Base-by-base conservation (phyloP, 345 rosid species). In the Laguncularia racemosa region DNA sequence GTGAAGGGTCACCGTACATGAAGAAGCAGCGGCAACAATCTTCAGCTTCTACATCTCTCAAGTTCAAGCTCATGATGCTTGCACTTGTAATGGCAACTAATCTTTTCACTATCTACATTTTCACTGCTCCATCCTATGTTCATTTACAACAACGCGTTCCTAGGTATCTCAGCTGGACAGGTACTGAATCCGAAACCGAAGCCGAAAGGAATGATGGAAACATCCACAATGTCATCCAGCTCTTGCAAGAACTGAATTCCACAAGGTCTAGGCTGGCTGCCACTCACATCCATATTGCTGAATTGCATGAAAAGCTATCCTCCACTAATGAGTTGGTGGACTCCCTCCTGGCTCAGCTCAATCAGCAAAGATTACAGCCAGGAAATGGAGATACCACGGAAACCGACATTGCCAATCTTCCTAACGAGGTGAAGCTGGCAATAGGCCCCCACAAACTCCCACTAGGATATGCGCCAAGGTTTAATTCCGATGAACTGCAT, bases 381-480 rank as follows among this genome's bases (percentile, higher is more conserved):
- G 28, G 13, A 17, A 4, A 20, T 15, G 12, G 20, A 48, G 38
- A 20, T 26, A n/a, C 6, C 50, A 16, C 6, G 9, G 6, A 18
- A 38, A 11, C 13, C 14, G 58, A 20, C 16, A 4, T 28, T 10
- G 50, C 11, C 28, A 15, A 53, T 33, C 48, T 62, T 16, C 57
- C 75, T 12, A 55, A 58, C 11, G 81, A 82, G 58, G 28, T 75
- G 60, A 66, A 46, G 75, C 70, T 75, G 14, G 73, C 79, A 19
- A 14, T 69, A 12, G 78, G 71, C 0, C 61, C 76, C 46, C 81
- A 74, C 49, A 71, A 74, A 56, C 75, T 76, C 48, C 84, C 80
- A 2, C 46, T 78, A 4, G 82, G 82, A 13, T 61, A 60, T 68
- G 59, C 78, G 0, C 75, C 80, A 0, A 55, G 64, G 57, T 38